These are phyloP conservation scores for Lachnellula subtilissima DNA, from an alignment of 2,329 filamentous ascomycete species.

Conservation along the genomic window DNA sequence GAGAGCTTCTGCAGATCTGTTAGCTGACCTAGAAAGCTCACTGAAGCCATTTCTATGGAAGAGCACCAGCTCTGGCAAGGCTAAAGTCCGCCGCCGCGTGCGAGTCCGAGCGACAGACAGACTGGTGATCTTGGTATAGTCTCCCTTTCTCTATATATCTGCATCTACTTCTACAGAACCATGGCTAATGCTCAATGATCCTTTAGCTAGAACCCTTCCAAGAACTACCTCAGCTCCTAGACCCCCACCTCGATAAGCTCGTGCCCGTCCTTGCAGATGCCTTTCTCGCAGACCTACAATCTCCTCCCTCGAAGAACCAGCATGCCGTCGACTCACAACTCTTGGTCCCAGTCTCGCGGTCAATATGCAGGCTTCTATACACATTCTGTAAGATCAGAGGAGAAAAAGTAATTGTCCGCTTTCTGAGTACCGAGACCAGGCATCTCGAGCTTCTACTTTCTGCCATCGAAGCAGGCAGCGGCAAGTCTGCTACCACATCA, in stretches of 20 bases:
- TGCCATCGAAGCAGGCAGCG: slow-evolving; percentile 57
- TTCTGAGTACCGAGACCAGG: slow-evolving; percentile 83
- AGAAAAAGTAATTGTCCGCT: slow-evolving; percentile 85
- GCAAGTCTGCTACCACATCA: slow-evolving; percentile 13
- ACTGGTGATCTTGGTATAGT: slow-evolving; percentile 42
- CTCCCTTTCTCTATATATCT: neutral
- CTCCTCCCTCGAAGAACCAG: slow-evolving; percentile 39
- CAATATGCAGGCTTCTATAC: slow-evolving; percentile 77
- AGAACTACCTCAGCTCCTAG: slow-evolving; percentile 89
- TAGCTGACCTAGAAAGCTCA: slow-evolving; percentile 52
- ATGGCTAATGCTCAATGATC: slow-evolving; percentile 4
- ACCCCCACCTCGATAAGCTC: slow-evolving; percentile 72
- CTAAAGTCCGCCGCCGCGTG: slow-evolving; percentile 44
- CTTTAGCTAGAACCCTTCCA: slow-evolving; percentile 76
- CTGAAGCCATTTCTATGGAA: slow-evolving; percentile 50
- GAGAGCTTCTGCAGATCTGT: slow-evolving; percentile 53
- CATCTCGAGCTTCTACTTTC: slow-evolving; percentile 76
- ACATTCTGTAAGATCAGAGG: slow-evolving; percentile 92
- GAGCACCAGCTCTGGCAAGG: slow-evolving; percentile 40
- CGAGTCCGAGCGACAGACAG: slow-evolving; percentile 45
- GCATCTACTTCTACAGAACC: slow-evolving; percentile 10
- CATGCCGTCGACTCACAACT: slow-evolving; percentile 22
- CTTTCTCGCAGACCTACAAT: slow-evolving; percentile 63
- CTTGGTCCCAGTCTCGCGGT: slow-evolving; percentile 40
- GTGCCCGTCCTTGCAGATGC: slow-evolving; percentile 70